Evolutionary conservation across 2,329 filamentous ascomycete genomes (phyloP).

Genomic region (Tolypocladium sp.): DNA sequence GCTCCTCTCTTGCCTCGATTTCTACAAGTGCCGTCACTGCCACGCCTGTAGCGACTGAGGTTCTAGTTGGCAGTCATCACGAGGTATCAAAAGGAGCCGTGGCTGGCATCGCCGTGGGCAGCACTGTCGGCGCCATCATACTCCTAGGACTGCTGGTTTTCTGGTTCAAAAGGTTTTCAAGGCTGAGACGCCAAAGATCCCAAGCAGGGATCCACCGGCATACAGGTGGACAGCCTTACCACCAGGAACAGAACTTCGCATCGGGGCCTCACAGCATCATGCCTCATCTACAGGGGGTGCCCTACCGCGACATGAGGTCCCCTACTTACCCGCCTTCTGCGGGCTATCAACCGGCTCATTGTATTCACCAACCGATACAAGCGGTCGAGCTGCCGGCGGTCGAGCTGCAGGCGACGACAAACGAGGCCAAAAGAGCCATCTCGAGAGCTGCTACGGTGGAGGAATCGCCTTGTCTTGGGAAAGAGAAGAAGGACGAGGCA

Average conservation of each 20-base stretch:
- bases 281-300: neutral
- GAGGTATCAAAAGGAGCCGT: neutral
- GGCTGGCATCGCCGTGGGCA: neutral
- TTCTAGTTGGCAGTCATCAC: neutral
- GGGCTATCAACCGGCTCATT: neutral
- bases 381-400: neutral
- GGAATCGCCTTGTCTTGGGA: neutral
- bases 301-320: neutral
- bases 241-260: too few relatives aligned
- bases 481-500: neutral
- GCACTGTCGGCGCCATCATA: neutral
- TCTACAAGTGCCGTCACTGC: neutral
- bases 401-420: neutral
- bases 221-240: too few relatives aligned
- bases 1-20: neutral
- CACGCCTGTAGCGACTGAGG: neutral
- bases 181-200: neutral
- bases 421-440: neutral
- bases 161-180: neutral
- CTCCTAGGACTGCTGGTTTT: neutral
- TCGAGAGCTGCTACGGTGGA: neutral
- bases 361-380: neutral
- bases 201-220: neutral
- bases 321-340: neutral
- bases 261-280: neutral